Evolutionary conservation across 352 stramenopile genomes (phyloP).

Genomic region (Phytophthora fragariae): DNA sequence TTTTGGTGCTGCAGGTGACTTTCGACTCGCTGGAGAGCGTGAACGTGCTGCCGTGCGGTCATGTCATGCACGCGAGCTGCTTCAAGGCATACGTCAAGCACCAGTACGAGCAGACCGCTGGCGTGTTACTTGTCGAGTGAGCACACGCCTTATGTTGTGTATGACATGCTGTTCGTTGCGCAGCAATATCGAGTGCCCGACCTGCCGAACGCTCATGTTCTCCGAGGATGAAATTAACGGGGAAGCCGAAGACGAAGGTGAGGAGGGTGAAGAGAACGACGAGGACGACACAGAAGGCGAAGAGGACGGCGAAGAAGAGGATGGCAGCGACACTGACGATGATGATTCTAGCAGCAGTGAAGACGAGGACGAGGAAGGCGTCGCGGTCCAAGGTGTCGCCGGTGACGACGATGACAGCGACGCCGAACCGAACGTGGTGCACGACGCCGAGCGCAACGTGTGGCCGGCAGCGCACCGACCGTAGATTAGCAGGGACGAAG

Average conservation of each 20-base stretch:
- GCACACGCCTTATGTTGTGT: conserved; percentile 14
- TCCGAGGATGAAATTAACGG: conserved; percentile 43
- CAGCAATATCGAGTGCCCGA: conserved; percentile 71
- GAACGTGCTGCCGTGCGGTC: conserved; percentile 75
- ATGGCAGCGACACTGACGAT: not conserved
- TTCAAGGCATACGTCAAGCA: conserved; percentile 72
- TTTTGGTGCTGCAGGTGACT: conserved; percentile 50
- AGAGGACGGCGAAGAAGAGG: conserved; percentile 22
- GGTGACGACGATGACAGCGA: conserved; percentile 28
- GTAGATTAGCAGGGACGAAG: conserved; percentile 9
- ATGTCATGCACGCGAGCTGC: conserved; percentile 79
- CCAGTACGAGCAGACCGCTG: conserved; percentile 40
- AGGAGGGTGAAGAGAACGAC: conserved; percentile 24
- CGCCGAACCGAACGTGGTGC: conserved; percentile 28
- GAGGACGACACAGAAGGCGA: conserved; percentile 21
- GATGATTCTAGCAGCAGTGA: conserved; percentile 32
- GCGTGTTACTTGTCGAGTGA: not conserved
- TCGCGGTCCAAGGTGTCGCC: conserved; percentile 19
- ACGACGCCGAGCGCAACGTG: conserved; percentile 36
- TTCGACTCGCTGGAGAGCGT: conserved; percentile 81
- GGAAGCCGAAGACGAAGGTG: conserved; percentile 17
- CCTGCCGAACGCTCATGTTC: conserved; percentile 66
- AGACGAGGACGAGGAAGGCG: conserved; percentile 27
- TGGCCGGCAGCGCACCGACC: conserved; percentile 26
- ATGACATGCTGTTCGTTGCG: conserved; percentile 2